phyloP scores from a whole-genome alignment of 768 basidiomycete species.

The Agrocybe chaxingu region DNA sequence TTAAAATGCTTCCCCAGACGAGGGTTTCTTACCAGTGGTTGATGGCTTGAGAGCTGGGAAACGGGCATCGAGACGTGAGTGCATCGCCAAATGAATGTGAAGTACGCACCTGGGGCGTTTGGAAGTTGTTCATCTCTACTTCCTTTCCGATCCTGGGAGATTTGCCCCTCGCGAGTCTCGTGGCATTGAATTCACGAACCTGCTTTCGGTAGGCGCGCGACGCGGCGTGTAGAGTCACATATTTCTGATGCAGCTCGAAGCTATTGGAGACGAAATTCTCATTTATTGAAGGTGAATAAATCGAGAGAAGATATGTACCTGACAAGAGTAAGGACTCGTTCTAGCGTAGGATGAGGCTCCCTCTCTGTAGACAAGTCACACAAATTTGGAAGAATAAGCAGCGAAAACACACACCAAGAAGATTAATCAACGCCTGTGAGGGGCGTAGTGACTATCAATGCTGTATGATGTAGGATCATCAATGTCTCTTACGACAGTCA shows the following conservation, averaged over 20 bases:
- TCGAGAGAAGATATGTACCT: neutral
- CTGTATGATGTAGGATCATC: neutral
- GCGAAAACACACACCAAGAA: neutral
- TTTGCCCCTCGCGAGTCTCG: neutral
- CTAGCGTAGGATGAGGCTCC: slow-evolving; percentile 1
- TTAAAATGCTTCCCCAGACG: neutral
- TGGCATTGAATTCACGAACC: neutral
- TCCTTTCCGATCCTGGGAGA: neutral
- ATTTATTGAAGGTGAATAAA: neutral
- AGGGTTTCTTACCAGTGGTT: neutral
- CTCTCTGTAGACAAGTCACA: neutral
- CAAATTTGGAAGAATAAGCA: neutral
- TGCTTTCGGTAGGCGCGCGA: slow-evolving; percentile 1
- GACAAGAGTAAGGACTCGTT: neutral
- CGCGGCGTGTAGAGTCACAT: neutral
- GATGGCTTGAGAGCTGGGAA: neutral
- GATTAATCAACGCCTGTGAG: neutral
- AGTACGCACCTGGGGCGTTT: slow-evolving; percentile 1
- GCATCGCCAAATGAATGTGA: too few relatives aligned
- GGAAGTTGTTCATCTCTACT: slow-evolving; percentile 8
- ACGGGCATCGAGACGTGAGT: neutral
- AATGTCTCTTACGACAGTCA: neutral
- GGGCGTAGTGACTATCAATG: neutral
- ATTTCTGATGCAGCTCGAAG: neutral
- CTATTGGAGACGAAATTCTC: neutral